Evolutionary conservation across 2,329 filamentous ascomycete species (phyloP).

Genomic region (Claviceps digitariae): DNA sequence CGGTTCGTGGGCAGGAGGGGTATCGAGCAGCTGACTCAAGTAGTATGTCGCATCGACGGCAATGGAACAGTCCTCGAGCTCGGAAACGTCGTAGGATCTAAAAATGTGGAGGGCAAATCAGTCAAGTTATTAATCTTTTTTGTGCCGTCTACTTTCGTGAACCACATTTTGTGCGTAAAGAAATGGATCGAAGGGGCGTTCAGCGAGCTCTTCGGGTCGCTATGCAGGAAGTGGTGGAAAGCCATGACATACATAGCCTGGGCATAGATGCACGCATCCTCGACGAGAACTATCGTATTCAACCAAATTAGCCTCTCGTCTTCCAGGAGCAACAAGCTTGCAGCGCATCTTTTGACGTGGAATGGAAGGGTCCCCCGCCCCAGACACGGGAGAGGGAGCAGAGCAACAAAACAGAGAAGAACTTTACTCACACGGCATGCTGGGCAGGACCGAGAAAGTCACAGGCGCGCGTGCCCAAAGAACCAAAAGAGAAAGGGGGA

Average conservation of each 20-base stretch:
- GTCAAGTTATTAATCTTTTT: neutral
- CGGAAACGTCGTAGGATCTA: constrained; percentile 49
- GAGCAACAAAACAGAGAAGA: neutral
- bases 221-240: constrained; percentile 4
- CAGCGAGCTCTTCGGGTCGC: neutral
- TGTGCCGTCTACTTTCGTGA: neutral
- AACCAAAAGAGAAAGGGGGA: neutral
- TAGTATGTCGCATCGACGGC: constrained; percentile 87
- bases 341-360: neutral
- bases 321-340: neutral
- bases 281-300: constrained; percentile 19
- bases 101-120: neutral
- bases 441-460: constrained; percentile 14
- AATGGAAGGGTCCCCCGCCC: neutral
- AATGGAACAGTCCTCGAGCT: constrained; percentile 61
- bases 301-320: constrained; percentile 3
- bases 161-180: neutral
- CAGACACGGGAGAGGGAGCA: neutral
- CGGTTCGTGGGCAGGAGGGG: constrained; percentile 62
- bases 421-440: constrained; percentile 24
- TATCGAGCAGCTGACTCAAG: constrained; percentile 63
- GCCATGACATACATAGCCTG: constrained; percentile 20
- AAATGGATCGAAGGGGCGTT: neutral
- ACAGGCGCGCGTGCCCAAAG: constrained; percentile 10
- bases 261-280: constrained; percentile 26